Conservation (phyloP, 139 green algal species). For the Tetradesmus lagerheimii region DNA sequence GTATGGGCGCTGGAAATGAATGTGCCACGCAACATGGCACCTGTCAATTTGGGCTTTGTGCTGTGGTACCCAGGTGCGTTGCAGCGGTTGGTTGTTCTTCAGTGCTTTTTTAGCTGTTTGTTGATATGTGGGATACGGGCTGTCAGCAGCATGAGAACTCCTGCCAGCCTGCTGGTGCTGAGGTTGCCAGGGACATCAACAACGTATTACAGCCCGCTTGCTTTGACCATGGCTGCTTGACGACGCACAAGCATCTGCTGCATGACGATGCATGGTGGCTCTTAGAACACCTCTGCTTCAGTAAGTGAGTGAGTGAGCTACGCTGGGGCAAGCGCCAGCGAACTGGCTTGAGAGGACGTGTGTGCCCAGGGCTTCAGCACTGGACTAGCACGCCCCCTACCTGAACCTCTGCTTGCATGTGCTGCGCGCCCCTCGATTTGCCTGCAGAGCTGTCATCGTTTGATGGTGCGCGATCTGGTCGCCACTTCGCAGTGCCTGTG, state of each 20-base stretch:
- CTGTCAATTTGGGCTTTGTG: constrained; percentile 59
- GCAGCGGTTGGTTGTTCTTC: background rate
- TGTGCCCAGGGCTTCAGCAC: background rate
- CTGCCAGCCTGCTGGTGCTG: too few species aligned
- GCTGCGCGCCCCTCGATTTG: background rate
- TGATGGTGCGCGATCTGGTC: constrained; percentile 31
- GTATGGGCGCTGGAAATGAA: constrained; percentile 40
- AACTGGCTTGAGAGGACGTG: too few species aligned
- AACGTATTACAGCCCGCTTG: too few species aligned
- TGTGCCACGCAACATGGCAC: constrained; percentile 53
- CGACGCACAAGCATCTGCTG: too few species aligned
- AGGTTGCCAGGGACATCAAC: too few species aligned
- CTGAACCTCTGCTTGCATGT: background rate
- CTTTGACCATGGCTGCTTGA: too few species aligned
- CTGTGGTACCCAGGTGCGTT: constrained; percentile 56
- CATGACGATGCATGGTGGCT: too few species aligned
- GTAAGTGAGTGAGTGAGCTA: too few species aligned
- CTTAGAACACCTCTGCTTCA: too few species aligned
- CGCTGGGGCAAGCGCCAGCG: too few species aligned
- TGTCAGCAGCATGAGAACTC: constrained; percentile 5
- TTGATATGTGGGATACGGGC: too few species aligned
- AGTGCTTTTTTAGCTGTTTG: too few species aligned
- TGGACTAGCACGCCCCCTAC: background rate
- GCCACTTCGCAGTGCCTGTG: constrained; percentile 57
- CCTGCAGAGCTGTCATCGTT: constrained; percentile 16